Conservation (phyloP, 768 basidiomycete genomes). For the Podaxis sp. region DNA sequence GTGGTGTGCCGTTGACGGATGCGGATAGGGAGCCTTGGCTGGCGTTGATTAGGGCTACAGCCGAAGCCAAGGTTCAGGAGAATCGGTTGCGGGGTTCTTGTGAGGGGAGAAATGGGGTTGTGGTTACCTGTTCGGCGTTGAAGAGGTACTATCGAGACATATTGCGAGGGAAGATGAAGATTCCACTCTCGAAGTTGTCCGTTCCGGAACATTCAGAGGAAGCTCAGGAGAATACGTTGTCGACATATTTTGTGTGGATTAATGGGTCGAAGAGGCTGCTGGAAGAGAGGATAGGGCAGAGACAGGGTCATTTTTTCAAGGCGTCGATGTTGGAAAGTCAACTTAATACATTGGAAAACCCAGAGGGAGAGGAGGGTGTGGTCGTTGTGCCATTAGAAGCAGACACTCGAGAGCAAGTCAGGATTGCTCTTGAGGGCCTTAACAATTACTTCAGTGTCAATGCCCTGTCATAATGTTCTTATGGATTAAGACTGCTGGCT, state of each 20-base stretch:
- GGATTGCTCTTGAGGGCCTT: conserved; percentile 39
- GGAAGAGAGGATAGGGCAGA: conserved; percentile 55
- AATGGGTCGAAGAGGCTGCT: conserved; percentile 54
- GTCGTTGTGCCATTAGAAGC: conserved; percentile 52
- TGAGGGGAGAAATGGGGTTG: conserved; percentile 42
- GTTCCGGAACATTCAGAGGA: conserved; percentile 23
- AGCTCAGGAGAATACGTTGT: conserved; percentile 27
- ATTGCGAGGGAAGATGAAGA: conserved; percentile 50
- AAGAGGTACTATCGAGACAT: conserved; percentile 79
- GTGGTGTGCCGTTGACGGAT: conserved; percentile 72
- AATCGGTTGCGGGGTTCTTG: conserved; percentile 7
- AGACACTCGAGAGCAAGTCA: conserved; percentile 53
- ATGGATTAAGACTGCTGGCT: too few relatives aligned
- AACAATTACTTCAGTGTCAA: neutral
- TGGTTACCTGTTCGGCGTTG: conserved; percentile 85
- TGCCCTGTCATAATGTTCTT: neutral
- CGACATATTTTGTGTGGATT: conserved; percentile 81
- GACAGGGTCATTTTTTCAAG: conserved; percentile 83
- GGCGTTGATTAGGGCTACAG: conserved; percentile 59
- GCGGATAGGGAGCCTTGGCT: conserved; percentile 88
- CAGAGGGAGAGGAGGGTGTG: conserved; percentile 64
- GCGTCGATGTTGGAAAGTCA: conserved; percentile 79
- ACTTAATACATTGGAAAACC: conserved; percentile 64
- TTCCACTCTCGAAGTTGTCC: conserved; percentile 16
- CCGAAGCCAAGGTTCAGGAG: conserved; percentile 37